phyloP scores from a whole-genome alignment of 192 early-diverging fungal genomes.

The Entomortierella beljakovae region DNA sequence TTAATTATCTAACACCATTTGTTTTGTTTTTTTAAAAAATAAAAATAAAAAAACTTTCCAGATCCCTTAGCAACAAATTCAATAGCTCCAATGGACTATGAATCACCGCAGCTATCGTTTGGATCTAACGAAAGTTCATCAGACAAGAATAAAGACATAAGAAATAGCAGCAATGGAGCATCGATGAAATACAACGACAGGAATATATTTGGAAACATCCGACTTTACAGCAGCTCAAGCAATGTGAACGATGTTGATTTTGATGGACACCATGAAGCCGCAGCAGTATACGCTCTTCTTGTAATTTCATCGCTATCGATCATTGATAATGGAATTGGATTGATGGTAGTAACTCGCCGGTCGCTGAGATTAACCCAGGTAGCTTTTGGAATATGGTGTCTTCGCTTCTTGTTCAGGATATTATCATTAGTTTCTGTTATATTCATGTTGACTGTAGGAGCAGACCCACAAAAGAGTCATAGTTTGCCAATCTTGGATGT shows the following conservation, averaged over 20 bases:
- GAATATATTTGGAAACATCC: slow-evolving; percentile 13
- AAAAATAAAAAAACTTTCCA: too few species aligned
- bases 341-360: slow-evolving; percentile 40
- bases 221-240: neutral
- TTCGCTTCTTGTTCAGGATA: slow-evolving; percentile 35
- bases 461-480: neutral
- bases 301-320: slow-evolving; percentile 34
- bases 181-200: neutral
- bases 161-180: neutral
- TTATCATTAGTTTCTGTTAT: slow-evolving; percentile 23
- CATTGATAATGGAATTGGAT: slow-evolving; percentile 36
- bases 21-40: too few species aligned
- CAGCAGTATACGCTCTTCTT: slow-evolving; percentile 27
- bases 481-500: neutral
- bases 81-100: neutral
- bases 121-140: neutral
- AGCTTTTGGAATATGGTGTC: slow-evolving; percentile 45
- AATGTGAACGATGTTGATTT: slow-evolving; percentile 3
- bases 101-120: slow-evolving; percentile 2
- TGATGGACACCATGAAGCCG: slow-evolving; percentile 25
- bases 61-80: neutral
- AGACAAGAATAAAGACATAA: neutral
- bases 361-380: slow-evolving; percentile 34
- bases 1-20: neutral
- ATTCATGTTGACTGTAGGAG: slow-evolving; percentile 18